phyloP scores from a whole-genome alignment of 164 flowering plant species.

The Paratinospora sagittata region DNA sequence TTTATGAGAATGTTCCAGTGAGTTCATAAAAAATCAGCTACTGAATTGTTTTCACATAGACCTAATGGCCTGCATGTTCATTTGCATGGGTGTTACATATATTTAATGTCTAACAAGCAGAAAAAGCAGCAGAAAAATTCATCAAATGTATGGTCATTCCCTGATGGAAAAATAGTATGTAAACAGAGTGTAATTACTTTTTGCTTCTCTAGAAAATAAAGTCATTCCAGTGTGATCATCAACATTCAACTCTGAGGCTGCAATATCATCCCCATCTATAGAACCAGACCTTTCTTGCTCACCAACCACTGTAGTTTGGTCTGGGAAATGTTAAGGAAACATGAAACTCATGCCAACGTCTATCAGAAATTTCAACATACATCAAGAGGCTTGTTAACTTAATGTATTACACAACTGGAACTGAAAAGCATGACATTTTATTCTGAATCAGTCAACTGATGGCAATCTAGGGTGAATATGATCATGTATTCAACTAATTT shows the following conservation, averaged over 20 bases:
- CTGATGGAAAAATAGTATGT: background rate
- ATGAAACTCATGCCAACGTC: background rate
- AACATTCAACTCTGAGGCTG: constrained; percentile 28
- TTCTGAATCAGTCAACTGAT: background rate
- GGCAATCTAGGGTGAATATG: background rate
- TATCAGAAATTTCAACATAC: constrained; percentile 1
- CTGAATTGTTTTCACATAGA: background rate
- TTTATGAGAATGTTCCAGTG: background rate
- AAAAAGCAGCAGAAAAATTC: background rate
- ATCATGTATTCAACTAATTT: background rate
- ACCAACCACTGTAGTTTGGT: constrained; percentile 28
- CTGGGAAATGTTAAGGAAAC: constrained; percentile 35
- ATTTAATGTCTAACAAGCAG: background rate
- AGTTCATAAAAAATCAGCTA: background rate
- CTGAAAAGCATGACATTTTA: background rate
- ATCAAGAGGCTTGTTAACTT: background rate
- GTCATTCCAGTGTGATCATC: constrained; percentile 30
- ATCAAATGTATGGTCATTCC: no score
- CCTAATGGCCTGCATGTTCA: background rate
- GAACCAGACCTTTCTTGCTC: constrained; percentile 34
- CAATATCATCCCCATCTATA: constrained; percentile 28
- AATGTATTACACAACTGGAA: background rate
- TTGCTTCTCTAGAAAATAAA: constrained; percentile 22
- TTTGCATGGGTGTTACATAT: background rate
- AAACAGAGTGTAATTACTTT: constrained; percentile 27